These are phyloP conservation scores for Tolypocladium pustulatum DNA, from an alignment of 2,329 filamentous ascomycete genomes.

Conservation along the genomic window DNA sequence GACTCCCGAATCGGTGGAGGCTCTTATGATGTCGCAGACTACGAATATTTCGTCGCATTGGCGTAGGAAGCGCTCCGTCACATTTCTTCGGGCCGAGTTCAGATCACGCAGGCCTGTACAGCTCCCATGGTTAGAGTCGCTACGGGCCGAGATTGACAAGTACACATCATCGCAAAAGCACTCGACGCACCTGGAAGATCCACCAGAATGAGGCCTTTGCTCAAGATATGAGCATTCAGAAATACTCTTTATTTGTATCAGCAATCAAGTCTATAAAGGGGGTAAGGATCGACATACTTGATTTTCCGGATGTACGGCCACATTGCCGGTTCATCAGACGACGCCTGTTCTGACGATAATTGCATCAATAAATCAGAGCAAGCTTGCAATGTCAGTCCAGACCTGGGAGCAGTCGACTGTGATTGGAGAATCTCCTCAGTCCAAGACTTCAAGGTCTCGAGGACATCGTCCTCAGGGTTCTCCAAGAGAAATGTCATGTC, in stretches of 20 bases:
- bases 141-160: neutral
- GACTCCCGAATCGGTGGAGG: conserved; percentile 29
- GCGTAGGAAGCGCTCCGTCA: conserved; percentile 33
- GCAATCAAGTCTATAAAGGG: neutral
- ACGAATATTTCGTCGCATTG: conserved; percentile 36
- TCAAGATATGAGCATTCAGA: conserved; percentile 32
- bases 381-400: conserved; percentile 5
- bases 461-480: conserved; percentile 2
- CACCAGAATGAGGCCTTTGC: conserved; percentile 34
- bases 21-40: conserved; percentile 29
- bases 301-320: conserved; percentile 37
- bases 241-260: conserved; percentile 23
- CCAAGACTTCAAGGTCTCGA: conserved; percentile 14
- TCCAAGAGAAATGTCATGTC: conserved; percentile 11
- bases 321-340: conserved; percentile 8
- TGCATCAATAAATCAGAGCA: conserved; percentile 23
- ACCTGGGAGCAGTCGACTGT: neutral
- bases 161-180: too few species aligned
- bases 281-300: conserved; percentile 16
- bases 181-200: conserved; percentile 40
- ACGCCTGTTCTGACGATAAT: conserved; percentile 24
- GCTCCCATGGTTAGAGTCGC: neutral
- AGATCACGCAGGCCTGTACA: conserved; percentile 32
- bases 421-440: conserved; percentile 6
- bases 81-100: conserved; percentile 29